A percentile compares a stretch with the other conserved stretches of the same genome.
These are phyloP conservation scores for Scortechinia acanthostroma DNA, from an alignment of 2,329 filamentous ascomycete genomes.

Conservation along the genomic window DNA sequence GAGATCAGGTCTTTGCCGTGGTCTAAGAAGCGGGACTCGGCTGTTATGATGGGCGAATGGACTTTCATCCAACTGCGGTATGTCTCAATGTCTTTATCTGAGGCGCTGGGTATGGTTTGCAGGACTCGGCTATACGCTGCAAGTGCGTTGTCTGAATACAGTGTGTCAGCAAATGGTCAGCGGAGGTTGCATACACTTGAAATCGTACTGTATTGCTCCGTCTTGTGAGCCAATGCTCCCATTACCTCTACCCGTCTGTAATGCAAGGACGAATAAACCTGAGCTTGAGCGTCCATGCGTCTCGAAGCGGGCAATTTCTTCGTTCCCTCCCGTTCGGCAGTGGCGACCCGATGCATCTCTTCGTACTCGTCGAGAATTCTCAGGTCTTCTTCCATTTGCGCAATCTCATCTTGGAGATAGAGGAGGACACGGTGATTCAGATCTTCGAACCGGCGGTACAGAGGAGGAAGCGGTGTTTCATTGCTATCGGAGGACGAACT, in stretches of 20 bases:
- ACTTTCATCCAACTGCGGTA: not conserved
- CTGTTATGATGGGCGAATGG: not conserved
- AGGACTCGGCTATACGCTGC: not conserved
- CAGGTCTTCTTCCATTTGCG: constrained; percentile 55
- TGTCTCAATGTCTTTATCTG: not conserved
- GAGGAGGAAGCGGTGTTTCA: constrained; percentile 18
- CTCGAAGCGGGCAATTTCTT: not conserved
- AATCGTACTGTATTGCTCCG: constrained; percentile 3
- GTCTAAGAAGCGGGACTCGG: not conserved
- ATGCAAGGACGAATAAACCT: not conserved
- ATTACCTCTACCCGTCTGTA: not conserved
- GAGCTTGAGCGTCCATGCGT: not conserved
- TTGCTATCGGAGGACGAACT: not conserved
- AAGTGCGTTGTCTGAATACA: not conserved
- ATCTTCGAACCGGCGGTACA: constrained; percentile 56
- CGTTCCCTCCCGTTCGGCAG: not conserved
- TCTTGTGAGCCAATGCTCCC: not conserved
- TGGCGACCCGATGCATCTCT: not conserved
- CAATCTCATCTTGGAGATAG: constrained; percentile 58
- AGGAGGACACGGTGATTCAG: constrained; percentile 57
- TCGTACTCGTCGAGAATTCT: constrained; percentile 34
- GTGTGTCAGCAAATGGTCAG: no score
- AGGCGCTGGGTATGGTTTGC: not conserved
- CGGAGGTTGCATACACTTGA: not conserved
- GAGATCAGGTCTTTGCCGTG: not conserved